Conservation (phyloP, 345 rosid genomes). For the Aegle marmelos region DNA sequence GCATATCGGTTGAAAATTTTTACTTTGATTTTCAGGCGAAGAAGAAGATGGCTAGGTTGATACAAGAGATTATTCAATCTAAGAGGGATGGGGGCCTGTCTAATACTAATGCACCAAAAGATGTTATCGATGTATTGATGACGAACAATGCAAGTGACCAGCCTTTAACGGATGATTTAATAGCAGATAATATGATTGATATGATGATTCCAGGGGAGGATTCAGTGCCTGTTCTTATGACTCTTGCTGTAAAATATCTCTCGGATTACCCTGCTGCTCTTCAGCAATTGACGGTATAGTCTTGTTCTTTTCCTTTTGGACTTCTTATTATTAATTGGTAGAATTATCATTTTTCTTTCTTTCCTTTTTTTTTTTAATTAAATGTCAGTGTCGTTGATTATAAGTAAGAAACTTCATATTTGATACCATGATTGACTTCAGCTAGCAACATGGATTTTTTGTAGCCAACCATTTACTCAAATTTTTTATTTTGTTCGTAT, state of each 20-base stretch:
- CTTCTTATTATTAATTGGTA: not conserved
- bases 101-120: conserved; percentile 30
- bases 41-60: conserved; percentile 76
- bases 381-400: not conserved
- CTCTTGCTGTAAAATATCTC: conserved; percentile 83
- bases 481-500: not conserved
- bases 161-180: conserved; percentile 55
- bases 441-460: not conserved
- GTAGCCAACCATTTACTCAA: not conserved
- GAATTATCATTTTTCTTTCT: too few relatives aligned
- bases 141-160: conserved; percentile 53
- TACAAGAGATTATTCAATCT: conserved; percentile 50
- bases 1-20: not conserved
- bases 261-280: conserved; percentile 82
- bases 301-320: not conserved
- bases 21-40: conserved; percentile 52
- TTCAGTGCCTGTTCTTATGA: conserved; percentile 91
- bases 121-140: conserved; percentile 72
- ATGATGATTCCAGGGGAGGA: conserved; percentile 99
- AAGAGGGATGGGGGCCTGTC: conserved; percentile 35
- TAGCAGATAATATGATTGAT: conserved; percentile 88
- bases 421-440: too few relatives aligned
- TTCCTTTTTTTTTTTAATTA: too few relatives aligned
- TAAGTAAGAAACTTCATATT: too few relatives aligned
- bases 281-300: conserved; percentile 58